Percentiles rank a stretch among this genome's conserved stretches.
phyloP scores from a whole-genome alignment of 768 basidiomycete genomes.

The Pleurotus citrinopileatus region DNA sequence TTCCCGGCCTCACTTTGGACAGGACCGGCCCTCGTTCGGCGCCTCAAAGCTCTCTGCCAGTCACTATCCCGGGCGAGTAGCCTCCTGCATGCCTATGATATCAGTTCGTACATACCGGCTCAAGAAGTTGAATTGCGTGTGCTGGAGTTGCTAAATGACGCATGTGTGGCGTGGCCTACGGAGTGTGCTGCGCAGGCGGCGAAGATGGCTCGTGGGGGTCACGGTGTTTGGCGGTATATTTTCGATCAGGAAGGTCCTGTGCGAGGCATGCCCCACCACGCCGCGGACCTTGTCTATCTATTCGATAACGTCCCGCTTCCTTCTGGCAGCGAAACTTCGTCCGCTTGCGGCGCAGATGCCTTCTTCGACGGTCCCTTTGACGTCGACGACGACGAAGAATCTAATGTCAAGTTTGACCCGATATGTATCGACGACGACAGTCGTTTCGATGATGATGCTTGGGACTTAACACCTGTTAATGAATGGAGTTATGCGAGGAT shows the following conservation, averaged over 20 bases:
- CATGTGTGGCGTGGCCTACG: conserved; percentile 75
- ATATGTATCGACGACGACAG: conserved; percentile 15
- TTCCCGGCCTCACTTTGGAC: conserved; percentile 61
- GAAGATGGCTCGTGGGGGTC: conserved; percentile 47
- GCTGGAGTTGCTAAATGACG: conserved; percentile 73
- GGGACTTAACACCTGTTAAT: conserved; percentile 59
- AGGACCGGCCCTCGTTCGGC: conserved; percentile 54
- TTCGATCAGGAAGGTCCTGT: conserved; percentile 80
- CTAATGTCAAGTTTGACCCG: conserved; percentile 25
- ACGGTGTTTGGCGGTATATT: conserved; percentile 75
- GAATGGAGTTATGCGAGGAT: conserved; percentile 66
- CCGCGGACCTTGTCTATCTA: conserved; percentile 71
- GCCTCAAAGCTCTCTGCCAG: conserved; percentile 74
- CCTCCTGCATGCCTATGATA: conserved; percentile 71
- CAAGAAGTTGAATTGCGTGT: conserved; percentile 68
- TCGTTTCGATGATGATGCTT: conserved; percentile 32
- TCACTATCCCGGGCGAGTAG: conserved; percentile 58
- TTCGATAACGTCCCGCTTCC: conserved; percentile 73
- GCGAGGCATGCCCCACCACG: conserved; percentile 64
- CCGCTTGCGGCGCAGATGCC: conserved; percentile 14
- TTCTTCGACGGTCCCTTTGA: conserved; percentile 32
- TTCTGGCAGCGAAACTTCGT: conserved; percentile 21
- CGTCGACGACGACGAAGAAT: conserved; percentile 33
- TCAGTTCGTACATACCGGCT: conserved; percentile 54
- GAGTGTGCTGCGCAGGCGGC: conserved; percentile 57